Evolutionary conservation across 2,329 filamentous ascomycete species (phyloP).

Genomic region (Rhinocladiella similis): DNA sequence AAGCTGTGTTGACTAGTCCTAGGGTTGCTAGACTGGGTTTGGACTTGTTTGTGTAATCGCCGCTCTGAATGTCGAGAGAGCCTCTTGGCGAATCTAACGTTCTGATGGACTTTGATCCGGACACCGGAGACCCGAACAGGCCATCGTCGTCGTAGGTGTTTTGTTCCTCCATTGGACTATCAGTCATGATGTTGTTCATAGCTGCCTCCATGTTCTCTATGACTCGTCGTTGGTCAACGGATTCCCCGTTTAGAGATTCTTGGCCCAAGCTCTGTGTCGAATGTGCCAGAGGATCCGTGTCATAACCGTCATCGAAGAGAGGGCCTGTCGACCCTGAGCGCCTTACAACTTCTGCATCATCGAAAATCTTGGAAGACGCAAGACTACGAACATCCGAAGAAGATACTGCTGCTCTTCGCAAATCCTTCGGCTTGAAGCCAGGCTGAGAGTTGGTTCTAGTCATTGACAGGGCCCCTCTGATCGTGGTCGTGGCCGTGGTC

Average conservation of each 20-base stretch:
- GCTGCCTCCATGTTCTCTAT: constrained; percentile 93
- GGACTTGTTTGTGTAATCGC: constrained; percentile 52
- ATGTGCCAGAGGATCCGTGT: constrained; percentile 68
- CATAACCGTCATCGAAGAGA: constrained; percentile 79
- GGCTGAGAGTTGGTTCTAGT: constrained; percentile 51
- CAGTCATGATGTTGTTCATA: constrained; percentile 87
- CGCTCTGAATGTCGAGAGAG: constrained; percentile 59
- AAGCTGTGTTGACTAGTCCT: constrained; percentile 83
- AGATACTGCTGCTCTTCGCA: constrained; percentile 61
- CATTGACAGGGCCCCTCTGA: constrained; percentile 42
- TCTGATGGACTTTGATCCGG: constrained; percentile 53
- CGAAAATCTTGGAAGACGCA: constrained; percentile 46
- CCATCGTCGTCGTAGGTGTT: constrained; percentile 38
- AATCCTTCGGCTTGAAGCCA: constrained; percentile 49
- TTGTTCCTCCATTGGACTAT: constrained; percentile 56
- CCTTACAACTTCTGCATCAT: constrained; percentile 37
- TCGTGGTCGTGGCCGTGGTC: constrained; percentile 4
- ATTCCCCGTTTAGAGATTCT: constrained; percentile 56
- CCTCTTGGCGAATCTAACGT: constrained; percentile 63
- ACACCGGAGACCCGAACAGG: constrained; percentile 41
- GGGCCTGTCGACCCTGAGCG: constrained; percentile 40
- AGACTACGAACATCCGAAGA: constrained; percentile 57
- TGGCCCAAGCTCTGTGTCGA: constrained; percentile 80
- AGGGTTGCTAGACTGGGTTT: constrained; percentile 90
- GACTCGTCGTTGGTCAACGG: constrained; percentile 70